Evolutionary conservation across 495 filamentous ascomycete genomes (phyloP).

Genomic region (Apodospora peruviana): DNA sequence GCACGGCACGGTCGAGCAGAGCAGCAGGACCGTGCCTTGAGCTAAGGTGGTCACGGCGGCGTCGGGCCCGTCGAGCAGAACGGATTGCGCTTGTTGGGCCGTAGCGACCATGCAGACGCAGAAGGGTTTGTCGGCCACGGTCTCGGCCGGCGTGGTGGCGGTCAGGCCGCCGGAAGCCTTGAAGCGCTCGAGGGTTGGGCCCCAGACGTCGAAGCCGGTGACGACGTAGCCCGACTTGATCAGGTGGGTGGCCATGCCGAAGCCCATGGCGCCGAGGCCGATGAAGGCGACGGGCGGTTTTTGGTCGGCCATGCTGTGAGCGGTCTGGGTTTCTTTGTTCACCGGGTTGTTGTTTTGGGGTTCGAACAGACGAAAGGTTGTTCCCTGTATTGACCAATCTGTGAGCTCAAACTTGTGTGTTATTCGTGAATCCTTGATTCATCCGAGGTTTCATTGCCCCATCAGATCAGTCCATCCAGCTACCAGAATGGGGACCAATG

Average conservation of each 20-base stretch:
- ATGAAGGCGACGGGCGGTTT: slow-evolving; percentile 66
- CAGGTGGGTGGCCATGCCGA: slow-evolving; percentile 78
- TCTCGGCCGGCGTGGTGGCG: slow-evolving; percentile 56
- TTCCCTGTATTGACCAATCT: too few relatives aligned
- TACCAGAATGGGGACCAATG: too few relatives aligned
- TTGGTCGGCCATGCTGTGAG: slow-evolving; percentile 22
- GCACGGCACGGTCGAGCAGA: slow-evolving; percentile 71
- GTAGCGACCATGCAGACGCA: slow-evolving; percentile 80
- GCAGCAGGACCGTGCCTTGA: slow-evolving; percentile 55
- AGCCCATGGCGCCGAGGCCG: slow-evolving; percentile 85
- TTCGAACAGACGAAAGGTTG: too few relatives aligned
- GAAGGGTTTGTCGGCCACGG: slow-evolving; percentile 54
- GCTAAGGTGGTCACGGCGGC: slow-evolving; percentile 54
- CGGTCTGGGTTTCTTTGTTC: not conserved
- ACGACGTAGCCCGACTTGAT: slow-evolving; percentile 63
- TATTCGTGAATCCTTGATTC: too few relatives aligned
- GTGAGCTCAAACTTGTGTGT: not conserved
- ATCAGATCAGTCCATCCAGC: too few relatives aligned
- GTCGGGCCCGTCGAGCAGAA: slow-evolving; percentile 56
- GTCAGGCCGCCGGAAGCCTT: slow-evolving; percentile 57
- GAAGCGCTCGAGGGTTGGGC: slow-evolving; percentile 67
- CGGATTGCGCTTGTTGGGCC: slow-evolving; percentile 58
- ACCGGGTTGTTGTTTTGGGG: too few relatives aligned
- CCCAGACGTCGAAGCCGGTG: slow-evolving; percentile 71
- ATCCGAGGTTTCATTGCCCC: too few relatives aligned